Percentiles rank a stretch among this genome's conserved stretches.
Evolutionary conservation across 176 grass and related monocot species (phyloP).

Genomic region (Tillandsia fasciculata): DNA sequence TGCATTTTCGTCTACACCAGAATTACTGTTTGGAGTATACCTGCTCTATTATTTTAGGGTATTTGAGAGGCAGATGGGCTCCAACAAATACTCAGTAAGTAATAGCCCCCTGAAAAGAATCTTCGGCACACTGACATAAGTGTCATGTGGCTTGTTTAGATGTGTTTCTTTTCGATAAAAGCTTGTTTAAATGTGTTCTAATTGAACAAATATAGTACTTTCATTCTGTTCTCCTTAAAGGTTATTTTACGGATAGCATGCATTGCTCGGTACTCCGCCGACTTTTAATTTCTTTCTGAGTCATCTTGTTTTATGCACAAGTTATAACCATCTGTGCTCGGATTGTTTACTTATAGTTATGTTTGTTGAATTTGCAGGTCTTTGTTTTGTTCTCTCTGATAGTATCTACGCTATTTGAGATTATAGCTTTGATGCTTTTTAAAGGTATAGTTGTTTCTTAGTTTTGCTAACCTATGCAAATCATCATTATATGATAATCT

Average conservation of each 20-base stretch:
- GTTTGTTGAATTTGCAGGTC: conserved; percentile 44
- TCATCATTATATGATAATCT: neutral
- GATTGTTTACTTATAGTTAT: conserved; percentile 16
- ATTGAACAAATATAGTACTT: too few species aligned
- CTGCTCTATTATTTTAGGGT: conserved; percentile 28
- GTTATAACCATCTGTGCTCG: neutral
- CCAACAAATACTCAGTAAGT: conserved; percentile 29
- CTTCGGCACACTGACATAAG: neutral
- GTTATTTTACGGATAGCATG: too few species aligned
- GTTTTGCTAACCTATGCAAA: conserved; percentile 12
- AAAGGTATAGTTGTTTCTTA: conserved; percentile 51
- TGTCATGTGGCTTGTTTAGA: neutral
- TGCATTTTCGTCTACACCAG: conserved; percentile 24
- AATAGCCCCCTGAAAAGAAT: neutral
- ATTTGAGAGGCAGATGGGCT: conserved; percentile 27
- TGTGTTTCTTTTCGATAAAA: neutral
- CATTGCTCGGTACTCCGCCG: too few species aligned
- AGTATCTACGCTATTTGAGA: conserved; percentile 59
- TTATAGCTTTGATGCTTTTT: conserved; percentile 58
- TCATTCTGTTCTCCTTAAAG: too few species aligned
- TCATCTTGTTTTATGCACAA: conserved; percentile 3
- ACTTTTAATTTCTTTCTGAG: too few species aligned
- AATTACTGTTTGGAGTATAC: conserved; percentile 21
- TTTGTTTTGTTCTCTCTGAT: conserved; percentile 65
- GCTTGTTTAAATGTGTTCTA: too few species aligned